phyloP scores from a whole-genome alignment of 768 basidiomycete genomes.

The Naganishia vishniacii region DNA sequence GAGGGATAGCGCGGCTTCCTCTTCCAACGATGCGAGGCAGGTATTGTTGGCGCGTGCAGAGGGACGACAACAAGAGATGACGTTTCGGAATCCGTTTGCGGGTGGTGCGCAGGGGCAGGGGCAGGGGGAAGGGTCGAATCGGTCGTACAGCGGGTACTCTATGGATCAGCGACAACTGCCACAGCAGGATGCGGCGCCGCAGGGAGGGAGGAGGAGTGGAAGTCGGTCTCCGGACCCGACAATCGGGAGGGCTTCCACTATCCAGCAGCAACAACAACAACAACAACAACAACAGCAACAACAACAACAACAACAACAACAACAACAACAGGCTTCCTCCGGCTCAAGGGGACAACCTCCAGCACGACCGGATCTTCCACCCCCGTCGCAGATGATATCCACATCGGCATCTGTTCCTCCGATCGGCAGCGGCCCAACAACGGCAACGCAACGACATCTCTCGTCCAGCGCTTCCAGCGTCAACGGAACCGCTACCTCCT shows the following conservation, averaged over 20 bases:
- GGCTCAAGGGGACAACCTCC: too few species aligned
- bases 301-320: too few species aligned
- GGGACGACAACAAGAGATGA: not conserved
- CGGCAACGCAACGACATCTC: not conserved
- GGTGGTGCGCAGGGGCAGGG: not conserved
- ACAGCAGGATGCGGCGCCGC: too few species aligned
- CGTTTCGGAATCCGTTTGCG: not conserved
- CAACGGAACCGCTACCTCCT: slow-evolving; percentile 2
- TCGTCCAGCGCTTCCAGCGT: slow-evolving; percentile 2
- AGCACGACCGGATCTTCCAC: slow-evolving; percentile 18
- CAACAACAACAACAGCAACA: slow-evolving; percentile 13
- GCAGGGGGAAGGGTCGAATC: not conserved
- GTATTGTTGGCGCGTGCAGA: not conserved
- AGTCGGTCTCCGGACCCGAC: not conserved
- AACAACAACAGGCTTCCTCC: too few species aligned
- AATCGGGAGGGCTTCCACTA: not conserved
- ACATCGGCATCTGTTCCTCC: not conserved
- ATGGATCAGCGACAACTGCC: too few species aligned
- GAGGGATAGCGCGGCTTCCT: not conserved
- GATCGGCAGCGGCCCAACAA: not conserved
- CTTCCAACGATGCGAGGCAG: not conserved
- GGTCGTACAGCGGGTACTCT: slow-evolving; percentile 1
- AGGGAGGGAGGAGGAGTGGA: slow-evolving; percentile 3
- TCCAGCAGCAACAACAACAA: slow-evolving; percentile 8
- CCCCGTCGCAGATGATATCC: slow-evolving; percentile 2